Base-by-base conservation (phyloP, 225 moss, liverwort and hornwort species). In the Marchantia polymorpha region DNA sequence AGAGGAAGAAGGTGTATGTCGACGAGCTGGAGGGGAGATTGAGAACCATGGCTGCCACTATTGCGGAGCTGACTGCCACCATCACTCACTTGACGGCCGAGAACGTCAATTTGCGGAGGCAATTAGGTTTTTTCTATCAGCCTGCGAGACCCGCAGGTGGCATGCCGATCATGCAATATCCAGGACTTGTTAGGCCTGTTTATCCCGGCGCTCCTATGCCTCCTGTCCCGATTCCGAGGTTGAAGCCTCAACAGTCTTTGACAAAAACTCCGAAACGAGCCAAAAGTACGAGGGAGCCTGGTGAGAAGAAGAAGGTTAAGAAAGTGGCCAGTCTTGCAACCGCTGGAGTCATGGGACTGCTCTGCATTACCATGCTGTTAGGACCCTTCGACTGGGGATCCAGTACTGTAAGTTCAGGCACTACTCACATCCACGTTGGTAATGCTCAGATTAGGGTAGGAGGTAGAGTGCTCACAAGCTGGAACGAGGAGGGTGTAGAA, bases 11-110 rank as follows among this genome's bases (percentile, higher is more conserved):
- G 69, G 78, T 91, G 19, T 91, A 91, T 61, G 84, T 93, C 9
- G 85, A 89, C 77, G 91, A 93, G 53, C 80, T 93, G 51, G 93
- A 93, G 74, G 78, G 86, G 54, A 90, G 86, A 76, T 81, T 93
- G 76, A 83, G 82, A 64, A 91, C 85, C 46, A 93, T 91, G 90
- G 83, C 85, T 69, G 83, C 91, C 19, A 93, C 85, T 27, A 78
- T 91, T 12, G 88, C 84, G 16, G 89, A 93, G 81, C 84, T 93
- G 29, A 91, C 91, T 29, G 79, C 86, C 26, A 93, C 91, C 55
- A 86, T 93, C 69, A 87, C 72, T 61, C 89, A 91, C 79, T 82
- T 93, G 69, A 90, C 87, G 74, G 82, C 83, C 39, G 88, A 93
- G 78, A 93, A 91, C 81, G 85, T 91, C 52, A 93, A 86, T 78